Conservation (phyloP, 2,329 filamentous ascomycete species). For the Botrytis aclada region DNA sequence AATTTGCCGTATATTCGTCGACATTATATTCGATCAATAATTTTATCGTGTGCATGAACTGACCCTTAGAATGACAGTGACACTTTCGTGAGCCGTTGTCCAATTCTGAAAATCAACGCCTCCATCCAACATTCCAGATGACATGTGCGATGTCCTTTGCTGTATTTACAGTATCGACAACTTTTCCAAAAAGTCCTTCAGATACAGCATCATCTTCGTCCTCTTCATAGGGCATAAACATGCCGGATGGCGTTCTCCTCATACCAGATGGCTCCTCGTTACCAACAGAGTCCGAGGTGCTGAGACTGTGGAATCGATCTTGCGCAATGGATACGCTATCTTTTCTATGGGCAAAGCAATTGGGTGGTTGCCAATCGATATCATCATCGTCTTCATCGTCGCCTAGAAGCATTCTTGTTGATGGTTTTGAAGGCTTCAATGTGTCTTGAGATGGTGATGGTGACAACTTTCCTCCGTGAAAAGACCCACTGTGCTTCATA, state of each 20-base stretch:
- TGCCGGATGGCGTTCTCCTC: constrained; percentile 77
- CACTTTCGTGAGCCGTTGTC: constrained; percentile 3
- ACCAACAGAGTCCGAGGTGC: constrained; percentile 26
- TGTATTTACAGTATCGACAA: constrained; percentile 54
- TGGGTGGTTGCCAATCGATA: constrained; percentile 48
- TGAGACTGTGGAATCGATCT: constrained; percentile 32
- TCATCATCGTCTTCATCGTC: constrained; percentile 50
- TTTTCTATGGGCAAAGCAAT: constrained; percentile 31
- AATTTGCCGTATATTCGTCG: constrained; percentile 24
- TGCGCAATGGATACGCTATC: constrained; percentile 34
- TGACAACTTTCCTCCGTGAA: constrained; percentile 39
- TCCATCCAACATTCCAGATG: constrained; percentile 59
- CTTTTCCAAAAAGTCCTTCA: constrained; percentile 50
- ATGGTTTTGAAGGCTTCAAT: constrained; percentile 61
- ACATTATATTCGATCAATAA: constrained; percentile 26
- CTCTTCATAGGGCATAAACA: constrained; percentile 87
- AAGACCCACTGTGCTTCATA: constrained; percentile 60
- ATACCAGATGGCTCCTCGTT: constrained; percentile 56
- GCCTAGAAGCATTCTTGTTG: constrained; percentile 56
- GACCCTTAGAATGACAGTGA: not conserved
- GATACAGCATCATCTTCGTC: constrained; percentile 59
- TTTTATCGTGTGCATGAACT: constrained; percentile 8
- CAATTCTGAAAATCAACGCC: constrained; percentile 28
- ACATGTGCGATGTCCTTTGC: constrained; percentile 68
- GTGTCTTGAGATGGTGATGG: constrained; percentile 81